Percentiles rank a stretch among this genome's conserved stretches.
phyloP scores from a whole-genome alignment of 2,329 filamentous ascomycete genomes.

The Neopestalotiopsis rosae region DNA sequence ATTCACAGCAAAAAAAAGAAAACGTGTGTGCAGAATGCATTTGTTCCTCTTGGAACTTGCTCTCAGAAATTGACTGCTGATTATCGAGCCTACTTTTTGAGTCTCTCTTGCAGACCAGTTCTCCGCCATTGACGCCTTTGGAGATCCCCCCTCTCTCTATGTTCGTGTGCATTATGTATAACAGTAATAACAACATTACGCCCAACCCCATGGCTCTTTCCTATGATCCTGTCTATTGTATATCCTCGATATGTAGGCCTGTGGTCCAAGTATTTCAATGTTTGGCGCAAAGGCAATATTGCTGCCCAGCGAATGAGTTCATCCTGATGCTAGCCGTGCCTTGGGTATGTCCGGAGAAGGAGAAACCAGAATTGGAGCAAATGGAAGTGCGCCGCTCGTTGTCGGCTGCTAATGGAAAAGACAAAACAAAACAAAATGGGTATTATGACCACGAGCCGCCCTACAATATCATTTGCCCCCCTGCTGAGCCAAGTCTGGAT shows the following conservation, averaged over 20 bases:
- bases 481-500: not conserved
- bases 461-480: not conserved
- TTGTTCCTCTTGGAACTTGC: not conserved
- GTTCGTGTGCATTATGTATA: conserved; percentile 3
- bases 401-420: not conserved
- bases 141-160: not conserved
- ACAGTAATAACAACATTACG: conserved; percentile 10
- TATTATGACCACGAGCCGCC: conserved; percentile 7
- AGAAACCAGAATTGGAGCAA: conserved; percentile 6
- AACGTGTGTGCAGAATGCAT: not conserved
- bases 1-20: not conserved
- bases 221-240: conserved; percentile 11
- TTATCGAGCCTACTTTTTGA: not conserved
- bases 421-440: conserved; percentile 1
- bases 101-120: not conserved
- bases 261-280: conserved; percentile 9
- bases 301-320: not conserved
- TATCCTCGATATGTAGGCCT: conserved; percentile 4
- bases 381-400: not conserved
- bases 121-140: not conserved
- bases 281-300: not conserved
- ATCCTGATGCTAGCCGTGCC: conserved; percentile 3
- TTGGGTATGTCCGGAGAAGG: conserved; percentile 4
- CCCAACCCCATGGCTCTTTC: not conserved
- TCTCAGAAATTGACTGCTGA: not conserved